Conservation (phyloP, 1,284 basidiomycete species). For the Trichosporon coremiiforme region DNA sequence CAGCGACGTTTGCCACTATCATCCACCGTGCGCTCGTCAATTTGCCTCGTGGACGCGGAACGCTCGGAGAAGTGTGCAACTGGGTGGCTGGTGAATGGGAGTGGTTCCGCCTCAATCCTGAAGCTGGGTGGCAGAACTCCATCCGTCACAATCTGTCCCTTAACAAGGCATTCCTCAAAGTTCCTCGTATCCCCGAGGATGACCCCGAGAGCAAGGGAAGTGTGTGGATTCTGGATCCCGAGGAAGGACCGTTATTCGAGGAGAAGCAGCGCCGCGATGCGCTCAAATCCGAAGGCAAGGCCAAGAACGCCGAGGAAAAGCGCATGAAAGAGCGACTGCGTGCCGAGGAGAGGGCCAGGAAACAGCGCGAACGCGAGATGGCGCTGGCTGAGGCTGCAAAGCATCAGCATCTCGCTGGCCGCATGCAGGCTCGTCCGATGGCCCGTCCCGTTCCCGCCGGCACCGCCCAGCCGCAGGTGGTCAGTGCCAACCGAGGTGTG, state of each 20-base stretch:
- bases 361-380: slow-evolving; percentile 39
- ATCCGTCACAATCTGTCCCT: slow-evolving; percentile 89
- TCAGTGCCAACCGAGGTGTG: slow-evolving; percentile 40
- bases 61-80: slow-evolving; percentile 84
- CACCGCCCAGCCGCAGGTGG: slow-evolving; percentile 23
- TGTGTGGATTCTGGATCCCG: slow-evolving; percentile 82
- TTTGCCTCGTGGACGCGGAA: slow-evolving; percentile 70
- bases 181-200: slow-evolving; percentile 75
- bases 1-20: slow-evolving; percentile 55
- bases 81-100: slow-evolving; percentile 87
- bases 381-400: slow-evolving; percentile 34
- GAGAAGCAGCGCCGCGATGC: slow-evolving; percentile 53
- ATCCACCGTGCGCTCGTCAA: slow-evolving; percentile 53
- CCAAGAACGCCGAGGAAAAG: slow-evolving; percentile 51
- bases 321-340: slow-evolving; percentile 47
- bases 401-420: slow-evolving; percentile 26
- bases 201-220: slow-evolving; percentile 80
- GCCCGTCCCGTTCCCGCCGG: slow-evolving; percentile 29
- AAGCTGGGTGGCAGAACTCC: slow-evolving; percentile 88
- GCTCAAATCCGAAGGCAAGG: slow-evolving; percentile 51
- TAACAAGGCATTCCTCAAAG: slow-evolving; percentile 81
- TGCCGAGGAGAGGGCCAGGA: slow-evolving; percentile 45
- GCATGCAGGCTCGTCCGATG: slow-evolving; percentile 21
- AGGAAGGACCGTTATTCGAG: slow-evolving; percentile 57
- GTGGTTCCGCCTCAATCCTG: slow-evolving; percentile 81